phyloP scores from a whole-genome alignment of 257 asterid genomes.

The Lantana camara region DNA sequence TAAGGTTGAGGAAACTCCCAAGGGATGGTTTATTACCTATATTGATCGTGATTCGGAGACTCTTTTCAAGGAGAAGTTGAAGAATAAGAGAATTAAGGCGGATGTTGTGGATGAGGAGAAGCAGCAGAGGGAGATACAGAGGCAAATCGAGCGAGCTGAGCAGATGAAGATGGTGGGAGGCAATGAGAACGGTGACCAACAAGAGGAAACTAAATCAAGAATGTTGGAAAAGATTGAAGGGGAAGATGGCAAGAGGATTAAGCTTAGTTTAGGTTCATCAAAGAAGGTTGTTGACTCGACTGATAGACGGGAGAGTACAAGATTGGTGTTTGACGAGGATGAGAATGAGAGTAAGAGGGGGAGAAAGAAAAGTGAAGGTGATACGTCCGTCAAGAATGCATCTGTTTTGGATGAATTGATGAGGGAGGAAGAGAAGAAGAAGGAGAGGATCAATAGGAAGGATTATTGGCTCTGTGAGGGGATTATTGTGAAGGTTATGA shows the following conservation, averaged over 20 bases:
- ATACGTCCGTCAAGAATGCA: conserved; percentile 37
- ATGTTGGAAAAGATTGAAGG: conserved; percentile 53
- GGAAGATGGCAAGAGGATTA: conserved; percentile 65
- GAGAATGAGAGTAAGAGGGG: conserved; percentile 48
- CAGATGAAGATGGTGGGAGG: conserved; percentile 40
- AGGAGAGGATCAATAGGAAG: conserved; percentile 81
- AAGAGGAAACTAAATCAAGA: conserved; percentile 38
- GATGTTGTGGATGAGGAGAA: conserved; percentile 90
- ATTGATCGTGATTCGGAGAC: conserved; percentile 92
- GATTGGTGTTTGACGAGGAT: conserved; percentile 52
- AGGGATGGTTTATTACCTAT: conserved; percentile 95
- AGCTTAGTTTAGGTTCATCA: conserved; percentile 56
- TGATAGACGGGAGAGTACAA: conserved; percentile 52
- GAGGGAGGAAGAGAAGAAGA: conserved; percentile 84
- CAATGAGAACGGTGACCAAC: conserved; percentile 27
- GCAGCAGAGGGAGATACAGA: conserved; percentile 81
- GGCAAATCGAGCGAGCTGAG: conserved; percentile 87
- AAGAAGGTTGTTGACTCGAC: conserved; percentile 38
- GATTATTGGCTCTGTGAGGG: conserved; percentile 95
- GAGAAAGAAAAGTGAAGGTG: conserved; percentile 41
- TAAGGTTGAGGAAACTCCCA: conserved; percentile 89
- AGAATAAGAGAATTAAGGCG: conserved; percentile 78
- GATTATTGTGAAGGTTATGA: conserved; percentile 85
- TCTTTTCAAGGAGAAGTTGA: conserved; percentile 85
- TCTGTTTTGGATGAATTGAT: conserved; percentile 78